Evolutionary conservation across 164 flowering plant species (phyloP), one percentile per base, ranked within the genome.

Genomic region (Platanus orientalis): DNA sequence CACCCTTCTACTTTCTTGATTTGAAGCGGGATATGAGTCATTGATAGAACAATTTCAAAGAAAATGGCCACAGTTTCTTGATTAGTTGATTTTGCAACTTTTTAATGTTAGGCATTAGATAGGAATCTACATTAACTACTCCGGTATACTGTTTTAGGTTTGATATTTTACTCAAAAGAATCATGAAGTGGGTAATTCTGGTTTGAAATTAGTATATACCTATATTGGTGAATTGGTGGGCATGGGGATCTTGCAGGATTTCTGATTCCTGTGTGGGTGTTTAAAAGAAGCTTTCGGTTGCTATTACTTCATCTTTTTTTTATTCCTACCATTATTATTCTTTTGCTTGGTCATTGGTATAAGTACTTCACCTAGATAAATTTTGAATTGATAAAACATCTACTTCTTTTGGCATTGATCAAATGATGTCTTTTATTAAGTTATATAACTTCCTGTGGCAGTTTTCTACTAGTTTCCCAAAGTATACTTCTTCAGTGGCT

Each of bases 401-500:
- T 45, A 45, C 19, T 45, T 45, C 16, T 13, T 42, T 14, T 2
- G 20, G 16, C n/a, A 13, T 45, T 20, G 45, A 34, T 19, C 13
- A 19, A 30, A 39, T 16, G 11, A 20, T 60, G 13, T 42, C n/a
- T 23, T 49, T 50, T 60, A 55, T 54, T 40, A 57, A 61, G 11
- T 48, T 27, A 9, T 27, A 17, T 0, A 50, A 45, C 42, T 68
- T 64, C 36, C 47, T 71, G 48, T 65, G 47, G 64, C 85, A 90
- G 98, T 81, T 85, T 65, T 76, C 90, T 47, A 66, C 77, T 39
- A 68, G 73, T 62, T 84, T 88, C 57, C 96, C 97, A 6, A 93
- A 89, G 74, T 90, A 90, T 63, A 64, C 96, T 57, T 85, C 97
- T 63, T 74, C 88, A 42, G 81, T 66, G 26, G 90, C 91, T 62